Percentiles rank a stretch among this genome's conserved stretches.
phyloP scores from a whole-genome alignment of 805 yeast genomes.

The Cyberlindnera xylosilytica region DNA sequence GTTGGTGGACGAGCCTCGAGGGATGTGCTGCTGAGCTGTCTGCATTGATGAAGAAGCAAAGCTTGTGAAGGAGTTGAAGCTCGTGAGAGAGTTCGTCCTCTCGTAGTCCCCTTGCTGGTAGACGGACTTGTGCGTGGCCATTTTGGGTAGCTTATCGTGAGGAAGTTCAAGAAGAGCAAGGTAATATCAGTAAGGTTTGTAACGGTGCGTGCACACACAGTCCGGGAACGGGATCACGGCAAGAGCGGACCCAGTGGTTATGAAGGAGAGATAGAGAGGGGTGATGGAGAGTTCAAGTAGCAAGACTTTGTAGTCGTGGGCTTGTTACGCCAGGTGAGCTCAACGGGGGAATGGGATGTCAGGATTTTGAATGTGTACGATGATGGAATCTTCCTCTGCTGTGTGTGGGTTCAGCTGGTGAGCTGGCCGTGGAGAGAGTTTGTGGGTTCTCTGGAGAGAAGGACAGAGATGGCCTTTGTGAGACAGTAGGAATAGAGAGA shows the following conservation, averaged over 20 bases:
- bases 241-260: background rate
- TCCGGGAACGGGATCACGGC: too few relatives aligned
- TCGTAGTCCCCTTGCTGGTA: background rate
- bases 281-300: too few relatives aligned
- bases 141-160: background rate
- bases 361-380: background rate
- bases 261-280: background rate
- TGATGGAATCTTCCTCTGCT: background rate
- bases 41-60: slow-evolving; percentile 7
- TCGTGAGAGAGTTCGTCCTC: slow-evolving; percentile 22
- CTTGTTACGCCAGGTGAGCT: too few relatives aligned
- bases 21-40: slow-evolving; percentile 1
- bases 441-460: too few relatives aligned
- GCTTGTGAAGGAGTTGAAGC: slow-evolving; percentile 20
- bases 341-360: too few relatives aligned
- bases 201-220: background rate
- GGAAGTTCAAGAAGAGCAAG: background rate
- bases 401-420: background rate
- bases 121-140: background rate
- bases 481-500: too few relatives aligned
- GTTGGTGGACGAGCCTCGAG: slow-evolving; percentile 24
- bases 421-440: too few relatives aligned
- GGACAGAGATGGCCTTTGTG: too few relatives aligned
- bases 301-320: too few relatives aligned
- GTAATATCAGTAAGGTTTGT: background rate